A percentile compares a stretch with the other conserved stretches of the same genome.
Evolutionary conservation across 345 rosid species (phyloP).

Genomic region (sweet orange (Citrus sinensis)): DVS_A1.0 CM039163.1:32290001-32290500

Average conservation of each 20-base stretch:
- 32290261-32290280: constrained; percentile 98
- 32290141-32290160: neutral
- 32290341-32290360: constrained; percentile 99
- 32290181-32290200: neutral
- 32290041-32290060: constrained; percentile 61
- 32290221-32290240: constrained; percentile 96
- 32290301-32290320: constrained; percentile 98
- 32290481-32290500: neutral
- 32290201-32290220: constrained; percentile 98
- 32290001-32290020: neutral
- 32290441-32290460: neutral
- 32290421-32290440: neutral
- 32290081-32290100: constrained; percentile 72
- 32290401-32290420: constrained; percentile 89
- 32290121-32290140: constrained; percentile 1
- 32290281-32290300: constrained; percentile 99
- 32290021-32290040: neutral
- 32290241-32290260: constrained; percentile 93
- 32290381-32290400: constrained; percentile 77
- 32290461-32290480: neutral
- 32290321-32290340: constrained; percentile 95
- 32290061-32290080: constrained; percentile 92
- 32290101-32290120: neutral
- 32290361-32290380: constrained; percentile 91
- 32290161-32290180: neutral